Evolutionary conservation across 2,329 filamentous ascomycete species (phyloP), one percentile per base, ranked within the genome.

Genomic region (Cordyceps militaris): DNA sequence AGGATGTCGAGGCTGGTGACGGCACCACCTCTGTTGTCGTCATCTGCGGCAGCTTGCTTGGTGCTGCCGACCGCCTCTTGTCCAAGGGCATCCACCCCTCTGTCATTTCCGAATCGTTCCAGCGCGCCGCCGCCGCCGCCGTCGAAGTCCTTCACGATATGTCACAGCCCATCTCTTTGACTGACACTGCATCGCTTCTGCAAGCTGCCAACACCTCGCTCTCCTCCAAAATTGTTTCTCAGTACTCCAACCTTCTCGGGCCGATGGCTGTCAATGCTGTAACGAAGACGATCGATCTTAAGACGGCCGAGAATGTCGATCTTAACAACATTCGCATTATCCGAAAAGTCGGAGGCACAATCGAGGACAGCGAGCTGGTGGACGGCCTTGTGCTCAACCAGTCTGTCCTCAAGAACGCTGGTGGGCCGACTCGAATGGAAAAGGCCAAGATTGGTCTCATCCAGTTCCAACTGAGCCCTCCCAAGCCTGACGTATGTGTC

Each of bases 261-360:
- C 91, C 91, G 58, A 99, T 99, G 89, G 94, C 94, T 44, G 94
- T 99, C 59, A 95, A 97, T 73, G 89, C 94, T 23, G 93, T 99
- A 54, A 85, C 93, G 61, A 95, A 95, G 78, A 91, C 93, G 57
- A 97, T 99, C 74, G 93, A 99, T 70, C 81, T 93, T 60, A 96
- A 92, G 78, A 96, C 88, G 23, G 93, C 94, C 57, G 90, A 97
- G 64, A 99, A 99, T 64, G 94, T 97, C 57, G 94, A 99, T 68
- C 80, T 99, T 59, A 91, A 90, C 72, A 97, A 97, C 74, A 97
- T 99, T 62, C 85, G 94, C 64, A 94, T 97, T 66, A 82, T 99
- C 69, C 97, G 97, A 83, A 97, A 97, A 77, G 88, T 95, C 58
- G 94, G 94, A 67, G 94, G 94, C 61, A 97, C 95, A 42, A 97